Evolutionary conservation across 1,284 basidiomycete species (phyloP).

Genomic region (Lignosus rhinocerotis): DNA sequence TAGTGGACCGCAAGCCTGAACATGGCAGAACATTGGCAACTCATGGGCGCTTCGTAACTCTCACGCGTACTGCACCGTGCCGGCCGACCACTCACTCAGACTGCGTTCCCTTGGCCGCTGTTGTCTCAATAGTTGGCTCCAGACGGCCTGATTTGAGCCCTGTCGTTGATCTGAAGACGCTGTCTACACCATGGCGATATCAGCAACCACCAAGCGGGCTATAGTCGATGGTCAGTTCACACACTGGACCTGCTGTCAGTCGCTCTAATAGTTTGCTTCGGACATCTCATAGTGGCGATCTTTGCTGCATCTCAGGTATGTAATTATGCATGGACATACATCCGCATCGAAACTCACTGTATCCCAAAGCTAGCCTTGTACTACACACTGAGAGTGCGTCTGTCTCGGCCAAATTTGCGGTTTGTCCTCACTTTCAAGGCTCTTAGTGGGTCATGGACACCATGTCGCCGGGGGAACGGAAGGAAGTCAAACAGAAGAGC

Average conservation of each 20-base stretch:
- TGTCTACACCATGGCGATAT: conserved; percentile 33
- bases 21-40: no score
- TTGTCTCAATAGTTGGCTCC: no score
- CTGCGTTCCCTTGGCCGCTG: no score
- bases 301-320: conserved; percentile 65
- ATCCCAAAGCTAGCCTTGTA: conserved; percentile 46
- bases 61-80: background rate
- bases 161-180: background rate
- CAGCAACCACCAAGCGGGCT: conserved; percentile 42
- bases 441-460: conserved; percentile 48
- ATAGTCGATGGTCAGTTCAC: conserved; percentile 45
- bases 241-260: background rate
- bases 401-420: background rate
- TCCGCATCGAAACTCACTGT: conserved; percentile 1
- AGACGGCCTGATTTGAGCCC: no score
- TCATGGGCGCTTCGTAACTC: background rate
- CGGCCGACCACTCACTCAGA: no score
- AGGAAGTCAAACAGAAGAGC: conserved; percentile 68
- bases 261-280: background rate
- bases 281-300: conserved; percentile 47
- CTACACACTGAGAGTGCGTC: conserved; percentile 48
- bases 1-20: no score
- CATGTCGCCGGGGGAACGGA: conserved; percentile 52
- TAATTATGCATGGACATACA: conserved; percentile 28
- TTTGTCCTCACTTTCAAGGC: background rate